Evolutionary conservation across 2,329 filamentous ascomycete species (phyloP).

Genomic region (Sclerotinia subarctica): DNA sequence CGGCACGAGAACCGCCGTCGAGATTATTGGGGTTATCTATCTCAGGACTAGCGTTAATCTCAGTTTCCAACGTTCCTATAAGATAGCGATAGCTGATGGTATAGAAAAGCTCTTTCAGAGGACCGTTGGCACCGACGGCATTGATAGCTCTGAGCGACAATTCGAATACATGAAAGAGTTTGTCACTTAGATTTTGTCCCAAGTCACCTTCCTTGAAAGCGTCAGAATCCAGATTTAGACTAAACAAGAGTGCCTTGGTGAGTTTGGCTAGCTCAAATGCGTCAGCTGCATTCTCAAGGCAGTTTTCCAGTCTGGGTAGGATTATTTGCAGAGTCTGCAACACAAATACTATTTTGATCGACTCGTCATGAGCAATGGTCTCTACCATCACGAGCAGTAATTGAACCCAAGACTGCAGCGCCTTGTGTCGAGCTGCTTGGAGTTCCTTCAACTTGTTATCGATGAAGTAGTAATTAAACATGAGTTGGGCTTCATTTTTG

Average conservation of each 20-base stretch:
- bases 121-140: slow-evolving; percentile 65
- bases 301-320: slow-evolving; percentile 79
- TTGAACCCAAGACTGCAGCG: slow-evolving; percentile 80
- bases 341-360: slow-evolving; percentile 71
- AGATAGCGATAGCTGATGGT: slow-evolving; percentile 87
- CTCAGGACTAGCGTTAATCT: slow-evolving; percentile 44
- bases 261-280: slow-evolving; percentile 74
- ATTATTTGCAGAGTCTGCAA: slow-evolving; percentile 84
- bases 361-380: slow-evolving; percentile 73
- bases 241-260: slow-evolving; percentile 68
- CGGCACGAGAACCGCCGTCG: not conserved
- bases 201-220: slow-evolving; percentile 46
- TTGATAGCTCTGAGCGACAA: slow-evolving; percentile 77
- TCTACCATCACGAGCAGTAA: slow-evolving; percentile 80
- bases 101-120: slow-evolving; percentile 82
- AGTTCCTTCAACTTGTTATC: slow-evolving; percentile 63
- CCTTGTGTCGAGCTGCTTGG: slow-evolving; percentile 51
- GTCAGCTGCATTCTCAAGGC: slow-evolving; percentile 64
- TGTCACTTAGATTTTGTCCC: slow-evolving; percentile 78
- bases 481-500: slow-evolving; percentile 56
- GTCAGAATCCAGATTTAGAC: slow-evolving; percentile 57
- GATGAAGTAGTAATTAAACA: slow-evolving; percentile 60
- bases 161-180: slow-evolving; percentile 88
- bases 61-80: slow-evolving; percentile 57
- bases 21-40: not conserved